phyloP scores from a whole-genome alignment of 2,329 filamentous ascomycete genomes.

The Apiospora aurea region DNA sequence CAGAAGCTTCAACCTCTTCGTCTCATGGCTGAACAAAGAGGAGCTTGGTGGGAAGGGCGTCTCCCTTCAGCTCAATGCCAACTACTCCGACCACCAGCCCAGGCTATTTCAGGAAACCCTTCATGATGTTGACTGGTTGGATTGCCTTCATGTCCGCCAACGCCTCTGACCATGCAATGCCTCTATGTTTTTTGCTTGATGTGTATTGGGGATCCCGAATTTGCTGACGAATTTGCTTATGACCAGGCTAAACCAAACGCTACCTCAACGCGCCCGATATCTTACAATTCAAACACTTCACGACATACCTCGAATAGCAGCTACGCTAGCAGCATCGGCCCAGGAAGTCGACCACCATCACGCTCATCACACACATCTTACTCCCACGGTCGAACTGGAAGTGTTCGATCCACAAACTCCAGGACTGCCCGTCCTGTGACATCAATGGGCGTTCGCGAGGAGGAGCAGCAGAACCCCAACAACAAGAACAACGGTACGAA shows the following conservation, averaged over 20 bases:
- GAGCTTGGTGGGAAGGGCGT: conserved; percentile 20
- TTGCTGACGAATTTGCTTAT: conserved; percentile 11
- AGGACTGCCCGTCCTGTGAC: conserved; percentile 39
- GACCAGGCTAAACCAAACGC: conserved; percentile 11
- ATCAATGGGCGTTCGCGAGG: conserved; percentile 41
- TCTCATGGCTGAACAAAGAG: conserved; percentile 26
- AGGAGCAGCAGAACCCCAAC: conserved; percentile 36
- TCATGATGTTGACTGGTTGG: conserved; percentile 18
- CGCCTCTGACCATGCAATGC: conserved; percentile 17
- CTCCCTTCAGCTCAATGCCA: conserved; percentile 25
- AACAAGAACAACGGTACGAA: conserved; percentile 48
- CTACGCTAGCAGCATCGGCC: conserved; percentile 46
- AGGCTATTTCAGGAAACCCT: background rate
- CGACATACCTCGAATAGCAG: conserved; percentile 42
- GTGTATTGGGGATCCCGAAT: background rate
- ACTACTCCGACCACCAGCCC: background rate
- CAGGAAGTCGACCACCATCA: conserved; percentile 45
- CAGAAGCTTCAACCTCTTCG: conserved; percentile 22
- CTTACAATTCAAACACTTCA: conserved; percentile 25
- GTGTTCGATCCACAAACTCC: conserved; percentile 34
- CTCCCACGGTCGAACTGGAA: conserved; percentile 34
- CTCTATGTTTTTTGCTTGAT: background rate
- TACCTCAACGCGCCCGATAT: background rate
- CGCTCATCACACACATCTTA: conserved; percentile 35
- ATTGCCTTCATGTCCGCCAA: conserved; percentile 23